These are phyloP conservation scores for Fusarium sterilihyphosum DNA, from an alignment of 2,329 filamentous ascomycete genomes.

Conservation along the genomic window DNA sequence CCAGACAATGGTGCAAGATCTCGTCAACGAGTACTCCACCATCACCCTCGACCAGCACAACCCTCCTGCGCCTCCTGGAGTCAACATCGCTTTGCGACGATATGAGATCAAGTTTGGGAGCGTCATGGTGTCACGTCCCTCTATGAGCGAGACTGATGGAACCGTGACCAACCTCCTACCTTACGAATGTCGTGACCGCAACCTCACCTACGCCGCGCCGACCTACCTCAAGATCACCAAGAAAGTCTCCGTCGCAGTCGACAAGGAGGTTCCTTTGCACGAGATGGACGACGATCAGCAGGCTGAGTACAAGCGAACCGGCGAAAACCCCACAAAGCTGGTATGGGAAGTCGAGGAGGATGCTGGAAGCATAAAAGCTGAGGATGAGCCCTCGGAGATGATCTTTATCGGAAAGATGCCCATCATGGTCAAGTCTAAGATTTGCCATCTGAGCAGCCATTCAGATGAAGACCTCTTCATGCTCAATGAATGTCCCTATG, in stretches of 20 bases:
- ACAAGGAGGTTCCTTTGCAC: constrained; percentile 72
- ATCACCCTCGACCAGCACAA: constrained; percentile 95
- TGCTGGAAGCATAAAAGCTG: constrained; percentile 62
- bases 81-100: constrained; percentile 84
- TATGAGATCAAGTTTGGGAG: constrained; percentile 96
- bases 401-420: constrained; percentile 96
- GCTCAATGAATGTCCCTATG: constrained; percentile 96
- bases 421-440: constrained; percentile 97
- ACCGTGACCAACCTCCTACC: constrained; percentile 86
- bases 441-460: constrained; percentile 87
- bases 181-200: constrained; percentile 94
- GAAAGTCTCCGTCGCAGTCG: constrained; percentile 83
- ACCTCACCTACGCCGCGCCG: constrained; percentile 93
- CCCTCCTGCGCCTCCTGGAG: constrained; percentile 77
- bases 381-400: constrained; percentile 69
- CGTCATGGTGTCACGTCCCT: constrained; percentile 87
- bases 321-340: constrained; percentile 66
- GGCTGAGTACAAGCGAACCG: constrained; percentile 63
- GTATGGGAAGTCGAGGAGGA: constrained; percentile 70
- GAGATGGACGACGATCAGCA: constrained; percentile 75
- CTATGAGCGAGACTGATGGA: constrained; percentile 93
- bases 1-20: constrained; percentile 90
- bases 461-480: constrained; percentile 87
- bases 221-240: constrained; percentile 91
- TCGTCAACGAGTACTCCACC: constrained; percentile 90